These are phyloP conservation scores for Naganishia friedmannii DNA, from an alignment of 768 basidiomycete genomes.

Conservation along the genomic window DNA sequence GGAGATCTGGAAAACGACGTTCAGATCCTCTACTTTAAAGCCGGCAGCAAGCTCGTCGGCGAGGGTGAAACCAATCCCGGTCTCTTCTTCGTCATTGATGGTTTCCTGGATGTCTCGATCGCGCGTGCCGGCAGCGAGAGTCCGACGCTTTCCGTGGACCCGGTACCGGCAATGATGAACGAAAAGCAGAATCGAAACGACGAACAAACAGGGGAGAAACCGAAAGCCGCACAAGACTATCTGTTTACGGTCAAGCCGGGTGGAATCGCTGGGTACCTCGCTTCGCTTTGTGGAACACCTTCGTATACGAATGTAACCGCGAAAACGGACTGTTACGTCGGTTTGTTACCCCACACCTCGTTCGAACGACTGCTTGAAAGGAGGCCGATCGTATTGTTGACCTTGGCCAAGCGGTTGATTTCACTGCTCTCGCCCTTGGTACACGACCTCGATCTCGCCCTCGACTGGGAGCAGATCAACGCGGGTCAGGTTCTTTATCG, in stretches of 20 bases:
- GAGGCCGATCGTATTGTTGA: constrained; percentile 89
- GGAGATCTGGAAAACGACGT: constrained; percentile 91
- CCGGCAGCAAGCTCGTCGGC: constrained; percentile 77
- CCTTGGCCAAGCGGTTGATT: constrained; percentile 91
- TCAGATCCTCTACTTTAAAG: constrained; percentile 87
- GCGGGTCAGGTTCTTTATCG: constrained; percentile 91
- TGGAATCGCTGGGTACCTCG: constrained; percentile 94
- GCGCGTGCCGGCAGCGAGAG: background rate
- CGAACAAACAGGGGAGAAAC: constrained; percentile 51
- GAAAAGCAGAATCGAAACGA: constrained; percentile 1
- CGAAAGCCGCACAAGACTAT: constrained; percentile 57
- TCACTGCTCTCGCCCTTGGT: constrained; percentile 92
- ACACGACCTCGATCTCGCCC: constrained; percentile 88
- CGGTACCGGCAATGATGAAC: constrained; percentile 11
- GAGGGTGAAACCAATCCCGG: constrained; percentile 88
- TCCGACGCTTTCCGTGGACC: background rate
- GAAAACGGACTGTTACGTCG: constrained; percentile 98
- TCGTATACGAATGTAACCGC: constrained; percentile 93
- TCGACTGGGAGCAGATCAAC: constrained; percentile 97
- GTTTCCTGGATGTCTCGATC: constrained; percentile 76
- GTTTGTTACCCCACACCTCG: constrained; percentile 82
- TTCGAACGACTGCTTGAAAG: constrained; percentile 87
- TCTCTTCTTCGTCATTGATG: constrained; percentile 89
- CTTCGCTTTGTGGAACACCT: constrained; percentile 82
- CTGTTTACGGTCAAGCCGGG: constrained; percentile 92